Evolutionary conservation across 495 filamentous ascomycete genomes (phyloP).

Genomic region (Parathielavia hyrcaniae): DNA sequence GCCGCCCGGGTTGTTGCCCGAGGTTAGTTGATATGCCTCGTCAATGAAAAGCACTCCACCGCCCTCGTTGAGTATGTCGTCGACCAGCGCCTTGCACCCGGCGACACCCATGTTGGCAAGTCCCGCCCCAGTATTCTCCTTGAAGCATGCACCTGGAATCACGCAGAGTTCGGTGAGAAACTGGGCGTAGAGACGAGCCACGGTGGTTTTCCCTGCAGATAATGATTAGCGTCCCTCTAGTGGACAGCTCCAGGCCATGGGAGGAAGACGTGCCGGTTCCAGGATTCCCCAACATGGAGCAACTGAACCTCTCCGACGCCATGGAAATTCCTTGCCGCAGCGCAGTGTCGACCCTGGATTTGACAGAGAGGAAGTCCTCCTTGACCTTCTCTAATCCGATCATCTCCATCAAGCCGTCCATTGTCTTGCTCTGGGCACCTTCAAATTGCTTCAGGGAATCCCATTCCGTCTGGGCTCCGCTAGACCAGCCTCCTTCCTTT

Average conservation of each 20-base stretch:
- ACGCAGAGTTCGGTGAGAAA: constrained; percentile 58
- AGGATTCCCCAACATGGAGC: constrained; percentile 68
- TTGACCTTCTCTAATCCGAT: constrained; percentile 71
- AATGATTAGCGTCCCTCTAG: not conserved
- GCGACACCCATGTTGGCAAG: constrained; percentile 58
- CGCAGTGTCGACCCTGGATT: constrained; percentile 57
- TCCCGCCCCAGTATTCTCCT: constrained; percentile 64
- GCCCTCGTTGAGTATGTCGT: constrained; percentile 47
- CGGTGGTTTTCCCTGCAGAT: constrained; percentile 65
- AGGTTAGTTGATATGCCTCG: constrained; percentile 69
- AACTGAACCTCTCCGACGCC: constrained; percentile 54
- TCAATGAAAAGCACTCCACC: constrained; percentile 74
- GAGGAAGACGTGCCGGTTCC: constrained; percentile 55
- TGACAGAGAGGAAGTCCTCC: constrained; percentile 55
- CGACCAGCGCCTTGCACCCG: constrained; percentile 53
- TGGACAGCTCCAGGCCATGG: not conserved
- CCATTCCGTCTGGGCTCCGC: constrained; percentile 50
- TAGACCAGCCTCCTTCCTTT: not conserved
- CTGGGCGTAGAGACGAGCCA: constrained; percentile 68
- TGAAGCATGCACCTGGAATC: constrained; percentile 48
- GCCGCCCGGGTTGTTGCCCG: constrained; percentile 49
- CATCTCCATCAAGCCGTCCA: constrained; percentile 65
- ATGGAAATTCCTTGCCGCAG: constrained; percentile 53
- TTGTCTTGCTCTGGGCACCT: constrained; percentile 44
- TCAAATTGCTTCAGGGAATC: constrained; percentile 50